Evolutionary conservation across 805 yeast species (phyloP).

Genomic region (Tetrapisispora nanseiensis): DNA sequence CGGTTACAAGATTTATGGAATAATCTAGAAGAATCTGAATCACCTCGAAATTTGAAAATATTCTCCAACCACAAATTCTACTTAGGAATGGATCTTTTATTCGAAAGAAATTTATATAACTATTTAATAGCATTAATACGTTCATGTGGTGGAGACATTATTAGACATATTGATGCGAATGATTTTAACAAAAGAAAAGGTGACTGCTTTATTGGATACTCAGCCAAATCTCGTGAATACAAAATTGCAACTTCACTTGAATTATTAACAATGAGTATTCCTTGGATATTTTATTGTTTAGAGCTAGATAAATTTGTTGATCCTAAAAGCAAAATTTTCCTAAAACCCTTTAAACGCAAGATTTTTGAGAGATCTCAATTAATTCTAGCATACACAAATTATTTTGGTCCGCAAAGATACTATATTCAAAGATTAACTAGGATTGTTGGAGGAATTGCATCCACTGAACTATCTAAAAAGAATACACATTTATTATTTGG

Average conservation of each 20-base stretch:
- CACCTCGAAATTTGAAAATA: neutral
- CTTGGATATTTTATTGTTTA: slow-evolving; percentile 68
- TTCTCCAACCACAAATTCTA: neutral
- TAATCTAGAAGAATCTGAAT: slow-evolving; percentile 5
- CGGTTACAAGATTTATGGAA: slow-evolving; percentile 6
- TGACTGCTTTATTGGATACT: slow-evolving; percentile 52
- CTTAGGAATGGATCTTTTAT: slow-evolving; percentile 1
- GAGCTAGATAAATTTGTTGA: slow-evolving; percentile 43
- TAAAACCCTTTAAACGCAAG: slow-evolving; percentile 49
- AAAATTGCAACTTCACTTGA: slow-evolving; percentile 31
- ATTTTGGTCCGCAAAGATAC: slow-evolving; percentile 72
- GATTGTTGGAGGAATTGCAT: slow-evolving; percentile 67
- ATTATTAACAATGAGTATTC: slow-evolving; percentile 50
- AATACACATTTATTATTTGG: slow-evolving; percentile 71
- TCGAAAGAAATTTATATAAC: slow-evolving; percentile 1
- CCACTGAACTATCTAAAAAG: slow-evolving; percentile 49
- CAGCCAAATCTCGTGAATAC: slow-evolving; percentile 50
- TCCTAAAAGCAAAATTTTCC: slow-evolving; percentile 50
- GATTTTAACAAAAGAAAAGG: slow-evolving; percentile 19
- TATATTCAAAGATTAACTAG: slow-evolving; percentile 57
- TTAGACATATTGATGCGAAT: slow-evolving; percentile 3
- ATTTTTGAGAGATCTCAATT: slow-evolving; percentile 46
- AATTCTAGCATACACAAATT: slow-evolving; percentile 63
- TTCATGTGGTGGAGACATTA: neutral
- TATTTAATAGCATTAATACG: neutral